Percentiles rank a stretch among this genome's conserved stretches.
Evolutionary conservation across 768 basidiomycete species (phyloP).

Genomic region (Tylopilus rubrobrunneus): DNA sequence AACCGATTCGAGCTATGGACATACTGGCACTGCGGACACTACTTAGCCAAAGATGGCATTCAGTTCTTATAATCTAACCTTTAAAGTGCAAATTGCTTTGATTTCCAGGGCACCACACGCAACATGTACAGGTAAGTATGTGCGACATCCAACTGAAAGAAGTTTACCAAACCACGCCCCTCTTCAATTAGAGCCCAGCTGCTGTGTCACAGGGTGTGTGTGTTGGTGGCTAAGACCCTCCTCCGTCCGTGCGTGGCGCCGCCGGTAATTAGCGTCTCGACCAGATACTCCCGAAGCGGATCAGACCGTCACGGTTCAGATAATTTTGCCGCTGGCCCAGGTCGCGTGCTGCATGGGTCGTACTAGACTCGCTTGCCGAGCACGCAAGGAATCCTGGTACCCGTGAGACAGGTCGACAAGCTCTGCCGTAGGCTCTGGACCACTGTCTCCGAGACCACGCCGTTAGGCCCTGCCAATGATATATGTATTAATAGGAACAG

Average conservation of each 20-base stretch:
- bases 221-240: not conserved
- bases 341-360: not conserved
- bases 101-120: constrained; percentile 17
- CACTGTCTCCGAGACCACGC: not conserved
- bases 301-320: too few species aligned
- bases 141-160: constrained; percentile 9
- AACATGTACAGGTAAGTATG: constrained; percentile 11
- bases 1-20: constrained; percentile 7
- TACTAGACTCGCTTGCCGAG: not conserved
- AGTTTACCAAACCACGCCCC: constrained; percentile 27
- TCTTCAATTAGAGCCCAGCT: constrained; percentile 9
- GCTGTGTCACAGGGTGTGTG: not conserved
- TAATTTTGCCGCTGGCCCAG: too few species aligned
- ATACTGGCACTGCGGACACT: constrained; percentile 4
- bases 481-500: constrained; percentile 8
- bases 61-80: constrained; percentile 27
- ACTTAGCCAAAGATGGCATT: constrained; percentile 20
- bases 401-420: not conserved
- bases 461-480: too few species aligned
- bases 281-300: too few species aligned
- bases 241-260: constrained; percentile 2
- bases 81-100: constrained; percentile 31
- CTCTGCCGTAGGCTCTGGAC: too few species aligned
- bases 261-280: too few species aligned
- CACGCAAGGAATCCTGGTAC: not conserved